Conservation (phyloP, 225 moss, liverwort and hornwort genomes). For the Pseudisothecium myosuroides region DNA sequence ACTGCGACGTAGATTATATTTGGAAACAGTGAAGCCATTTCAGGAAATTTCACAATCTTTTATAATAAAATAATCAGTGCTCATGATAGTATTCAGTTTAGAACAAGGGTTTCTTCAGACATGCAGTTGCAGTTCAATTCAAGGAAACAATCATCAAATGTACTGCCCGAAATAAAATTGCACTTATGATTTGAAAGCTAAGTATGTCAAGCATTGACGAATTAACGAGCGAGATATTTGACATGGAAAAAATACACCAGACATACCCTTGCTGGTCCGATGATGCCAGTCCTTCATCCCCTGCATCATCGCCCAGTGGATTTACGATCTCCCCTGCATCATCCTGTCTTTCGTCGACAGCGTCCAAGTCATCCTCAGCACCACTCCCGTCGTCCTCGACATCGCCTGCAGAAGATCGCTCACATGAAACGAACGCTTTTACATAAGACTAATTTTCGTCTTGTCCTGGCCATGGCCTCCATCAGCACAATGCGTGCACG, state of each 20-base stretch:
- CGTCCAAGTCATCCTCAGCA: too few species aligned
- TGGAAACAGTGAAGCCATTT: neutral
- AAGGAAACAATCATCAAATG: neutral
- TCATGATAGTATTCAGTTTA: neutral
- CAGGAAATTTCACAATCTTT: neutral
- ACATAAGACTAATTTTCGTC: neutral
- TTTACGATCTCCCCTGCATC: neutral
- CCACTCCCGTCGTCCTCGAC: too few species aligned
- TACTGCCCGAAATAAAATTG: neutral
- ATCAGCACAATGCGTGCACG: too few species aligned
- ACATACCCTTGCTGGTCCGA: neutral
- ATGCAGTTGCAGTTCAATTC: neutral
- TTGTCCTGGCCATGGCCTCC: neutral
- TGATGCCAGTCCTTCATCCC: too few species aligned
- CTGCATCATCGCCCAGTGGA: neutral
- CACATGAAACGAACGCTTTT: neutral
- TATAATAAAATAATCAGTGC: neutral
- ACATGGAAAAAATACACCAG: neutral
- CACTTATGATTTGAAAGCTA: neutral
- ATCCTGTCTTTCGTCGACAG: too few species aligned
- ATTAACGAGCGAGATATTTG: neutral
- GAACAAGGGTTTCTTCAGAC: neutral
- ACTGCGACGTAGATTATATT: neutral
- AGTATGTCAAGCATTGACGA: neutral
- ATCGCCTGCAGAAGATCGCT: neutral